These are phyloP conservation scores for Passalora sequoiae DNA, from an alignment of 2,329 filamentous ascomycete species.

Conservation along the genomic window DNA sequence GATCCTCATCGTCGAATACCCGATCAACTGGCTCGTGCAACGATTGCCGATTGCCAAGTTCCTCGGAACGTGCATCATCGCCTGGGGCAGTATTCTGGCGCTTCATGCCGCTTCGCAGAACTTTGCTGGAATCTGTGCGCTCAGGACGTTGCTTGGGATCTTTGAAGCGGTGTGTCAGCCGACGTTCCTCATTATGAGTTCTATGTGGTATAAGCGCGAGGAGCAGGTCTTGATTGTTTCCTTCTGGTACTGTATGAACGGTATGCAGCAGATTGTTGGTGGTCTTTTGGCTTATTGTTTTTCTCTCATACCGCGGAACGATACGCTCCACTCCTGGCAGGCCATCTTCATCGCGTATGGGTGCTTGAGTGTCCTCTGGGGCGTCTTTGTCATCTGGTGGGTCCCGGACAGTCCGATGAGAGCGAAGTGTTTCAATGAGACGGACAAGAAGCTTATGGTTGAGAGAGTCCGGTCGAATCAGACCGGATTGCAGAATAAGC, in stretches of 20 bases:
- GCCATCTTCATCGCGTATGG: conserved; percentile 64
- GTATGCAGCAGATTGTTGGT: conserved; percentile 62
- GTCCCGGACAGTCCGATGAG: conserved; percentile 68
- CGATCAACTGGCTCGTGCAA: conserved; percentile 60
- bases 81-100: conserved; percentile 59
- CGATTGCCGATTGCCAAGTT: conserved; percentile 57
- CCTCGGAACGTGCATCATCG: conserved; percentile 57
- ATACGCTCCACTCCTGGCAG: conserved; percentile 52
- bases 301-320: conserved; percentile 28
- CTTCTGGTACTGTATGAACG: conserved; percentile 53
- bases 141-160: conserved; percentile 63
- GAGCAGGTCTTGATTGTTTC: conserved; percentile 63
- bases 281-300: conserved; percentile 59
- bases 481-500: conserved; percentile 44
- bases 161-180: conserved; percentile 68
- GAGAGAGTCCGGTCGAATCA: conserved; percentile 45
- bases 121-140: conserved; percentile 55
- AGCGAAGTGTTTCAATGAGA: conserved; percentile 62
- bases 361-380: conserved; percentile 58
- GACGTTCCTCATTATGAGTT: conserved; percentile 60
- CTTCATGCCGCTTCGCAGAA: conserved; percentile 57
- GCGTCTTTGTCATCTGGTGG: conserved; percentile 58
- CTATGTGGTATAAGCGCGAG: conserved; percentile 66
- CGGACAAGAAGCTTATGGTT: conserved; percentile 52
- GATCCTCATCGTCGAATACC: conserved; percentile 66